Conservation (phyloP, 1,284 basidiomycete genomes). For the Leccinum brunneo-olivaceum region DNA sequence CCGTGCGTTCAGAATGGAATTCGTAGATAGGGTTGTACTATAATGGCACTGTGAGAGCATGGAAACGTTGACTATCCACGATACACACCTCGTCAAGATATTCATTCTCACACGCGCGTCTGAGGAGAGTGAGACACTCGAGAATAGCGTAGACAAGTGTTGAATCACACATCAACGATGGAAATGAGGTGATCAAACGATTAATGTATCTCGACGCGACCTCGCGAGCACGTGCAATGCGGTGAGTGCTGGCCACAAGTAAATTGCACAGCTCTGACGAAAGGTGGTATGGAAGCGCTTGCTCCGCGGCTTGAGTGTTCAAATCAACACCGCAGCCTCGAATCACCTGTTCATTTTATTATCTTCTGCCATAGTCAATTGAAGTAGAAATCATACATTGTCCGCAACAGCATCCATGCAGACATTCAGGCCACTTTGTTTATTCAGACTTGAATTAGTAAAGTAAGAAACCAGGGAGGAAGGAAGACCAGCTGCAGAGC, state of each 20-base stretch:
- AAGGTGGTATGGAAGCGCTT: slow-evolving; percentile 70
- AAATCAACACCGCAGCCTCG: slow-evolving; percentile 66
- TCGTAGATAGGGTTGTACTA: slow-evolving; percentile 86
- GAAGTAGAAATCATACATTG: slow-evolving; percentile 47
- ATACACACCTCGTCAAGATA: slow-evolving; percentile 78
- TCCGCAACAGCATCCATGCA: slow-evolving; percentile 86
- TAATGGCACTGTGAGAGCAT: slow-evolving; percentile 6
- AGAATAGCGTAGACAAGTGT: slow-evolving; percentile 85
- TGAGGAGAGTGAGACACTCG: slow-evolving; percentile 86
- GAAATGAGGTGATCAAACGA: slow-evolving; percentile 86
- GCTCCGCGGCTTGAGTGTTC: slow-evolving; percentile 69
- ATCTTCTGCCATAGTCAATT: slow-evolving; percentile 5
- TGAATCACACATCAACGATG: slow-evolving; percentile 89
- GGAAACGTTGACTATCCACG: background rate
- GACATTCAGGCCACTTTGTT: slow-evolving; percentile 54
- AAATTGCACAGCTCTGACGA: slow-evolving; percentile 73
- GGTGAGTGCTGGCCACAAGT: slow-evolving; percentile 78
- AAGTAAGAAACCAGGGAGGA: slow-evolving; percentile 88
- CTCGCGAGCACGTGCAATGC: slow-evolving; percentile 75
- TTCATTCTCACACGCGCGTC: slow-evolving; percentile 87
- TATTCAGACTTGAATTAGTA: slow-evolving; percentile 81
- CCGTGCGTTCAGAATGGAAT: slow-evolving; percentile 74
- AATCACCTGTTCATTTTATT: slow-evolving; percentile 49
- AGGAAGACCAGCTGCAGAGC: slow-evolving; percentile 74
- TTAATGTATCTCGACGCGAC: slow-evolving; percentile 81